phyloP scores from a whole-genome alignment of 805 yeast species.

The Metschnikowia santaceciliae region DNA sequence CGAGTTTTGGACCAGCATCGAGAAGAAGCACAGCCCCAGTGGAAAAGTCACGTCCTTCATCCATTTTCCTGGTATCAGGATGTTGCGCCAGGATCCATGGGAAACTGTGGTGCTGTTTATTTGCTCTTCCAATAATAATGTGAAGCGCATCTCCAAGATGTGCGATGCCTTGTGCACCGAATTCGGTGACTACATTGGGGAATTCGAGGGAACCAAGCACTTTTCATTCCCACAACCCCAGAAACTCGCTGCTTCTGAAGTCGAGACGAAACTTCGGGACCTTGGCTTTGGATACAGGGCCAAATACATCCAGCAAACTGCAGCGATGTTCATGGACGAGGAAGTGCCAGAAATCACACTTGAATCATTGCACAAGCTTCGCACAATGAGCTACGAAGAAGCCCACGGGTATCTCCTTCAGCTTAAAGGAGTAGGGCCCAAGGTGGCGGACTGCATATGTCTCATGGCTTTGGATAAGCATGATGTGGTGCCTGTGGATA shows the following conservation, averaged over 20 bases:
- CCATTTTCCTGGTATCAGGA: slow-evolving; percentile 66
- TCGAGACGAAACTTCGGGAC: slow-evolving; percentile 41
- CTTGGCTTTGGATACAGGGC: slow-evolving; percentile 90
- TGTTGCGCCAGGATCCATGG: slow-evolving; percentile 95
- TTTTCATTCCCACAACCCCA: slow-evolving; percentile 74
- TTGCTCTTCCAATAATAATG: slow-evolving; percentile 94
- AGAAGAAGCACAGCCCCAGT: slow-evolving; percentile 41
- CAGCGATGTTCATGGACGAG: slow-evolving; percentile 46
- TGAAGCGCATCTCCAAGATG: slow-evolving; percentile 89
- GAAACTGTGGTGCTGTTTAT: slow-evolving; percentile 87
- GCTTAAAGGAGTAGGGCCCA: slow-evolving; percentile 91
- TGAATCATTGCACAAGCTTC: slow-evolving; percentile 37
- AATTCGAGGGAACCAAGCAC: slow-evolving; percentile 51
- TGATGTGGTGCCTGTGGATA: slow-evolving; percentile 90
- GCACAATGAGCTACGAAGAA: slow-evolving; percentile 44
- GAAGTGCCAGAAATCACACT: slow-evolving; percentile 34
- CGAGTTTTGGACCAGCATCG: slow-evolving; percentile 56
- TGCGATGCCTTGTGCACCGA: slow-evolving; percentile 71
- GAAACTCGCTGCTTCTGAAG: slow-evolving; percentile 33
- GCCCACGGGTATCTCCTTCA: slow-evolving; percentile 58
- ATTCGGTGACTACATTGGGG: slow-evolving; percentile 60
- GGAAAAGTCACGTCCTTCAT: slow-evolving; percentile 31
- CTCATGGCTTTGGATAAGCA: slow-evolving; percentile 86
- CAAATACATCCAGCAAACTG: slow-evolving; percentile 77
- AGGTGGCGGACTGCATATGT: slow-evolving; percentile 95